Base-by-base conservation (phyloP, 441 rosid genomes). In the Viola pubescens region DNA sequence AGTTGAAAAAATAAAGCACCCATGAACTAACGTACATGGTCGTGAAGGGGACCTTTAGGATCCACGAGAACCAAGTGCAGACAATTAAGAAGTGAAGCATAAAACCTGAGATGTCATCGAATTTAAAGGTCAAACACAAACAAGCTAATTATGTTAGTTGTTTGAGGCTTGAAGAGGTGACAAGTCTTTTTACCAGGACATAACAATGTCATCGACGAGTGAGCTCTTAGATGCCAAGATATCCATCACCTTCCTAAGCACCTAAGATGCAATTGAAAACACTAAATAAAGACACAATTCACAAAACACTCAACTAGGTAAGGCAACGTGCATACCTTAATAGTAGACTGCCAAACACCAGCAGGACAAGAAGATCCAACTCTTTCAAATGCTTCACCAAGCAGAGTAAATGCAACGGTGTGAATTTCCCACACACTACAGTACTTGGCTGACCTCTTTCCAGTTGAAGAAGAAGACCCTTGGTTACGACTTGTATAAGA, bases 241-340 rank as follows among this genome's bases (percentile, higher is more conserved):
- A 75, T 90, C 94, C 81, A 85, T 81, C 69, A 85, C 82, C 79
- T 82, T 87, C 71, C 94, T 75, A 60, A 81, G 70, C 67, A 76
- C 89, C 97, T 90, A 71, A 64, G 47, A 66, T 53, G 54, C 58
- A 70, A 68, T 4, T 59, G 41, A 52, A 52, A 48, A 47, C 45
- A 45, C 54, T 65, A 6, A 37, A 59, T 64, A 56, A 12, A 50
- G 12, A 44, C 51, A 26, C 59, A 11, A 11, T 19, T 52, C 6
- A 39, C 43, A 48, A 51, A 16, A 10, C 38, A 61, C 59, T 56
- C 39, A 60, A 50, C 43, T 73, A 49, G 48, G 59, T n/a, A 58
- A 64, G 62, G 43, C 10, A 65, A 41, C 12, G 34, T 19, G 45
- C 44, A 48, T 62, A 90, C 97, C 91, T 84, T 79, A 45, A 85